Conservation (phyloP, 306 rosid species). For the Acacia melanoxylon region DNA sequence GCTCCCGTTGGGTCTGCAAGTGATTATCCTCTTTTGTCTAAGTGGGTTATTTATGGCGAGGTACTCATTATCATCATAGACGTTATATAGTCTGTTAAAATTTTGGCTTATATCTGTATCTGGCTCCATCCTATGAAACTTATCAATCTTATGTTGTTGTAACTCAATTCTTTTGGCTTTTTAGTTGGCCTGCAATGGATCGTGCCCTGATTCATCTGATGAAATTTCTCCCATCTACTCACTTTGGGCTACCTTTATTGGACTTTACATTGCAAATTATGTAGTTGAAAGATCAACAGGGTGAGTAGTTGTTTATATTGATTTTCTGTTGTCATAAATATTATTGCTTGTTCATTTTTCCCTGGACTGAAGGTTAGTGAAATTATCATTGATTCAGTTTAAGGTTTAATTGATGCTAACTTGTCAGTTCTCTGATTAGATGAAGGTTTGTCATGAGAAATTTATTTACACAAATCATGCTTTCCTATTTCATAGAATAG, state of each 20-base stretch:
- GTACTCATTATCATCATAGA: conserved; percentile 41
- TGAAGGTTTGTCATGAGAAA: background rate
- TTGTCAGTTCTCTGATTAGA: background rate
- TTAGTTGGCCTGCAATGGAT: conserved; percentile 95
- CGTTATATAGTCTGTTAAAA: conserved; percentile 24
- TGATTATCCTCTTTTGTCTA: conserved; percentile 95
- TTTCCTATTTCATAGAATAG: conserved; percentile 14
- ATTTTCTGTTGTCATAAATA: conserved; percentile 21
- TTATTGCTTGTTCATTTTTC: background rate
- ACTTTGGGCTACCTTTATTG: conserved; percentile 97
- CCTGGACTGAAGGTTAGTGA: background rate
- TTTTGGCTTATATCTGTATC: background rate
- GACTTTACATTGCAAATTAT: conserved; percentile 96
- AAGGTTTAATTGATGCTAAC: background rate
- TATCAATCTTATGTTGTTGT: conserved; percentile 1
- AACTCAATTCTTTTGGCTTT: conserved; percentile 29
- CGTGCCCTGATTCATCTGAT: conserved; percentile 82
- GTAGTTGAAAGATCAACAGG: conserved; percentile 98
- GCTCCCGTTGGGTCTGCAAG: conserved; percentile 99
- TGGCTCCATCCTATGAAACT: background rate
- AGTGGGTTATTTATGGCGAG: conserved; percentile 99
- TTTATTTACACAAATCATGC: background rate
- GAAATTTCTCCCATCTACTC: conserved; percentile 96
- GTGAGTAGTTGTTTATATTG: conserved; percentile 52
- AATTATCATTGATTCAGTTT: background rate